phyloP scores from a whole-genome alignment of 306 rosid genomes.

The Quercus rubra region DNA sequence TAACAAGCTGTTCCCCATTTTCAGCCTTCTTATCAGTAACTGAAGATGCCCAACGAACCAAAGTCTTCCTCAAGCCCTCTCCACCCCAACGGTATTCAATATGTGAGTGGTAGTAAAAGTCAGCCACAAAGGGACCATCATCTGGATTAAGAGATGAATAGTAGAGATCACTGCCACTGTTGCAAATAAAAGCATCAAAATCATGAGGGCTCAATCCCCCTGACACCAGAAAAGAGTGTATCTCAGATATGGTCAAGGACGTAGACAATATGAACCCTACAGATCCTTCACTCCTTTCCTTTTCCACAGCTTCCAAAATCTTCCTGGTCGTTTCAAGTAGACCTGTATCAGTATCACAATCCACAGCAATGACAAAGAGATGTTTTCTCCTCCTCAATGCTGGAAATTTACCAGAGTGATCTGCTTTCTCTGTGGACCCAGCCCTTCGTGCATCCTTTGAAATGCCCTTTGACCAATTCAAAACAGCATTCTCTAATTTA shows the following conservation, averaged over 20 bases:
- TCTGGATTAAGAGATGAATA: constrained; percentile 83
- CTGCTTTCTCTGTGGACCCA: constrained; percentile 63
- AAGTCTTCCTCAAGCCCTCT: constrained; percentile 93
- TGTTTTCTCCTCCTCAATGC: constrained; percentile 86
- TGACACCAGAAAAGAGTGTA: constrained; percentile 69
- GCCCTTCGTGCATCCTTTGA: constrained; percentile 67
- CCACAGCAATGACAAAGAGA: constrained; percentile 84
- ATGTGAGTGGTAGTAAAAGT: constrained; percentile 97
- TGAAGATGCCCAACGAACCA: constrained; percentile 84
- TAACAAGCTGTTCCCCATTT: constrained; percentile 48
- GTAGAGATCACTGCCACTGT: constrained; percentile 97
- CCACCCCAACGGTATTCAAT: constrained; percentile 98
- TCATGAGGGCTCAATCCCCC: constrained; percentile 77
- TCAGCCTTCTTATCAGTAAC: constrained; percentile 54
- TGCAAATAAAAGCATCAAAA: constrained; percentile 96
- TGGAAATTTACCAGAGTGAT: constrained; percentile 81
- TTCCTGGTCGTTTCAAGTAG: constrained; percentile 61
- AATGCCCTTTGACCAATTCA: constrained; percentile 88
- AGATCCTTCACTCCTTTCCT: constrained; percentile 81
- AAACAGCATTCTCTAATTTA: constrained; percentile 82
- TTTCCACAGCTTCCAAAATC: constrained; percentile 69
- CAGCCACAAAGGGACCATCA: constrained; percentile 79
- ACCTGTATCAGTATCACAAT: constrained; percentile 58
- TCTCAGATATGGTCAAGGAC: constrained; percentile 81
- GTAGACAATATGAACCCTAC: constrained; percentile 92